Percentiles rank a stretch among this genome's conserved stretches.
phyloP scores from a whole-genome alignment of 306 rosid genomes.

The Calophaca sinica region DNA sequence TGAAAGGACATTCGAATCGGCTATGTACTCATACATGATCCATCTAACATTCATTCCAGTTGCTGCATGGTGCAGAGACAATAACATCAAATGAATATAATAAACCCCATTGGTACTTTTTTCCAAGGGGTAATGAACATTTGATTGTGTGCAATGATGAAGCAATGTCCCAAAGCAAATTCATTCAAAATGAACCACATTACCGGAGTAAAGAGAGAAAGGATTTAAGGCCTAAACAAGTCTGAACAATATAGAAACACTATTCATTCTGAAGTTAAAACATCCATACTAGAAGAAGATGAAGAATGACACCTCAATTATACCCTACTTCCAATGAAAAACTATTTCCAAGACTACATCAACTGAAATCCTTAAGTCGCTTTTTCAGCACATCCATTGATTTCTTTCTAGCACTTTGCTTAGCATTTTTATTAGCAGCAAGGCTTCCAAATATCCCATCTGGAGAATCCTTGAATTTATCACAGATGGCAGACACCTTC shows the following conservation, averaged over 20 bases:
- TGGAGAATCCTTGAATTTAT: slow-evolving; percentile 81
- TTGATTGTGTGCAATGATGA: slow-evolving; percentile 12
- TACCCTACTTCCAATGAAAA: slow-evolving; percentile 48
- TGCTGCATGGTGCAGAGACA: not conserved
- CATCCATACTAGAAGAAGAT: slow-evolving; percentile 29
- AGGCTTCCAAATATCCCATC: slow-evolving; percentile 95
- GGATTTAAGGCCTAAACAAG: slow-evolving; percentile 22
- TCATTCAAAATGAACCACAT: slow-evolving; percentile 30
- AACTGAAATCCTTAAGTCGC: slow-evolving; percentile 85
- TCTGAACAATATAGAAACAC: slow-evolving; percentile 24
- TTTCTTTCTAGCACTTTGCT: slow-evolving; percentile 81
- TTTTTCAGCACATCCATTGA: slow-evolving; percentile 86
- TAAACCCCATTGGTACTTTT: not conserved
- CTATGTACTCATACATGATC: not conserved
- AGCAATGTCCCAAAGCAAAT: slow-evolving; percentile 15
- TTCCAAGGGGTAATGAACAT: not conserved
- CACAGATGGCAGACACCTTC: slow-evolving; percentile 82
- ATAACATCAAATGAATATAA: not conserved
- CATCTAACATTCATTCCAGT: slow-evolving; percentile 2
- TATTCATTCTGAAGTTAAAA: slow-evolving; percentile 38
- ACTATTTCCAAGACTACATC: slow-evolving; percentile 43
- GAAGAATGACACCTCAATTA: slow-evolving; percentile 4
- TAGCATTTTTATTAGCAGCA: slow-evolving; percentile 66
- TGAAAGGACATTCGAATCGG: not conserved
- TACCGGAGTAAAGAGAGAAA: not conserved